A percentile compares a stretch with the other conserved stretches of the same genome.
Conservation (phyloP, 2,329 filamentous ascomycete species). For the Lachnellula subtilissima region DNA sequence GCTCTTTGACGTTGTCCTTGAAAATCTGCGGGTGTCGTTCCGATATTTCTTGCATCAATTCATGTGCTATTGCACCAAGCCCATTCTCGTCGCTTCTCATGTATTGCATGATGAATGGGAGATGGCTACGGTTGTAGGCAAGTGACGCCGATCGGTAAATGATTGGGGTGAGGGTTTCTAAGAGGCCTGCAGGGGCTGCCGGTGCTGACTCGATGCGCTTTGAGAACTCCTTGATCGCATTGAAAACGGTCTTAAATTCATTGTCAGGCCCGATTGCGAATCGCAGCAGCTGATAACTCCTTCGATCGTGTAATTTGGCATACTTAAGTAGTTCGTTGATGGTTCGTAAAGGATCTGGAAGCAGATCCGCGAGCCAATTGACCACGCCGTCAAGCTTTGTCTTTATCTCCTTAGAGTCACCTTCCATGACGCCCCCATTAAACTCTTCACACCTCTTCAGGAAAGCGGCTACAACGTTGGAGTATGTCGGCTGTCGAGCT, state of each 20-base stretch:
- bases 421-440: constrained; percentile 78
- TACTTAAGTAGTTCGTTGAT: constrained; percentile 81
- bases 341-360: constrained; percentile 70
- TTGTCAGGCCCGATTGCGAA: constrained; percentile 80
- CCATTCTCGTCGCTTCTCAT: constrained; percentile 79
- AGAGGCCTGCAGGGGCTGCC: constrained; percentile 51
- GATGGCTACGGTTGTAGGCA: constrained; percentile 90
- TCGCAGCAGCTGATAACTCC: constrained; percentile 82
- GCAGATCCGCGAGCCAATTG: constrained; percentile 65
- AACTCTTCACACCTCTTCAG: constrained; percentile 81
- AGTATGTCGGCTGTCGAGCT: constrained; percentile 68
- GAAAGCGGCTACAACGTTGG: constrained; percentile 69
- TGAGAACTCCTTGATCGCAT: constrained; percentile 83
- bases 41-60: constrained; percentile 88
- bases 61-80: constrained; percentile 74
- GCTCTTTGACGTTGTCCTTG: constrained; percentile 84
- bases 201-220: constrained; percentile 71
- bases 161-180: constrained; percentile 77
- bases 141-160: constrained; percentile 80
- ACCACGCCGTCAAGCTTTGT: constrained; percentile 67
- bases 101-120: constrained; percentile 82
- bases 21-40: constrained; percentile 84
- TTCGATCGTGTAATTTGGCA: constrained; percentile 83
- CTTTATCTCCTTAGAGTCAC: constrained; percentile 64
- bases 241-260: constrained; percentile 86